These are phyloP conservation scores for Colletotrichum sp. DNA, from an alignment of 2,329 filamentous ascomycete genomes.

Conservation along the genomic window DNA sequence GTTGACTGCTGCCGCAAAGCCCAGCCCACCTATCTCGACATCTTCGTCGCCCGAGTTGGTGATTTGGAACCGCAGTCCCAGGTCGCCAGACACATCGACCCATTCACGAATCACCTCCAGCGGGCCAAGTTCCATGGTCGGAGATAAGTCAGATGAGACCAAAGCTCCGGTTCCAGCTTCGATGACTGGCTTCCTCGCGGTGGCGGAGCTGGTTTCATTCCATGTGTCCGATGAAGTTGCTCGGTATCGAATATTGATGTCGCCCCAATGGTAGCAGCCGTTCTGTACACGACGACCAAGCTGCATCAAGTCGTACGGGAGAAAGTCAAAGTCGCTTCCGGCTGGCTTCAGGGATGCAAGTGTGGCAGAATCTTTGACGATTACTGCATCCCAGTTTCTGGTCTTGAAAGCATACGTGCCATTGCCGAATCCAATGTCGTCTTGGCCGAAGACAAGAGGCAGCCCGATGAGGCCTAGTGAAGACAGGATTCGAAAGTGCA, in stretches of 20 bases:
- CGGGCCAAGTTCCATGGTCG: slow-evolving; percentile 43
- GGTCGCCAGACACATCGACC: slow-evolving; percentile 50
- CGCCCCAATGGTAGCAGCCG: slow-evolving; percentile 63
- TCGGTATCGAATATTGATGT: slow-evolving; percentile 61
- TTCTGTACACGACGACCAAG: slow-evolving; percentile 51
- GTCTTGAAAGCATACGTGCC: slow-evolving; percentile 45
- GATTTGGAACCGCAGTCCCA: slow-evolving; percentile 56
- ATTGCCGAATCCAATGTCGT: slow-evolving; percentile 41
- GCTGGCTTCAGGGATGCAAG: slow-evolving; percentile 50
- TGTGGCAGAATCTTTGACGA: slow-evolving; percentile 49
- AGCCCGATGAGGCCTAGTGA: no score
- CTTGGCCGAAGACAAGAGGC: slow-evolving; percentile 7
- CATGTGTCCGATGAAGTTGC: slow-evolving; percentile 39
- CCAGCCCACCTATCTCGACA: slow-evolving; percentile 60
- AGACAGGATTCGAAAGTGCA: no score
- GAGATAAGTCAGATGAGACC: slow-evolving; percentile 53
- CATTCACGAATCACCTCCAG: slow-evolving; percentile 58
- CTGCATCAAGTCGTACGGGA: slow-evolving; percentile 50
- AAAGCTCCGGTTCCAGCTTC: slow-evolving; percentile 53
- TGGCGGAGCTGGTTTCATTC: slow-evolving; percentile 51
- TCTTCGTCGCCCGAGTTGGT: slow-evolving; percentile 42
- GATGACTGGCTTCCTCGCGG: slow-evolving; percentile 38
- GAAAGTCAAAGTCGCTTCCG: slow-evolving; percentile 54
- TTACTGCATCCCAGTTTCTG: slow-evolving; percentile 42
- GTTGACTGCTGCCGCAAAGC: slow-evolving; percentile 65